These are phyloP conservation scores for Paxillus rubicundulus DNA, from an alignment of 768 basidiomycete genomes.

Conservation along the genomic window DNA sequence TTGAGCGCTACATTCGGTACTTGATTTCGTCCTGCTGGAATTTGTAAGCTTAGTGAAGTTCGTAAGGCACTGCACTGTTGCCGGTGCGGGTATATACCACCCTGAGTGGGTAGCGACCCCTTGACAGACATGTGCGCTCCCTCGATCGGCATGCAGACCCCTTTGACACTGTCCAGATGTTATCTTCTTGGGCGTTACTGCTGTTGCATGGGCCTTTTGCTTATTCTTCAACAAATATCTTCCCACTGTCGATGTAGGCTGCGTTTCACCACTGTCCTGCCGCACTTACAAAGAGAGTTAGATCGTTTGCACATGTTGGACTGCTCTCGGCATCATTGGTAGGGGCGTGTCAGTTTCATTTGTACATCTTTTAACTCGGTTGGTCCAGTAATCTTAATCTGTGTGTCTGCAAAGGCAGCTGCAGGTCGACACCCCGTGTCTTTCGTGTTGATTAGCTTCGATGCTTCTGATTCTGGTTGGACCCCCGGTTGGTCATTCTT, in stretches of 20 bases:
- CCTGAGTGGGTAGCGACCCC: slow-evolving; percentile 56
- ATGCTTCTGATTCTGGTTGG: slow-evolving; percentile 66
- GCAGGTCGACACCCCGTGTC: slow-evolving; percentile 51
- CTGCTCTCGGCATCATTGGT: slow-evolving; percentile 55
- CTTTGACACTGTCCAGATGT: slow-evolving; percentile 37
- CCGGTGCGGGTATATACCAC: slow-evolving; percentile 55
- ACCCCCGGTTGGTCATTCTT: slow-evolving; percentile 68
- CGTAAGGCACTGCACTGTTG: slow-evolving; percentile 55
- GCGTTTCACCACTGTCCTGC: not conserved
- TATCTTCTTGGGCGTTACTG: slow-evolving; percentile 54
- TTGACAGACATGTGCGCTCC: slow-evolving; percentile 57
- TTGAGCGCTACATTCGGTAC: slow-evolving; percentile 61
- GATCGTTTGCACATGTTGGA: slow-evolving; percentile 63
- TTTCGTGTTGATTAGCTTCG: slow-evolving; percentile 58
- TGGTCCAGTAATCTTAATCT: slow-evolving; percentile 51
- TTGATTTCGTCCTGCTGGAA: not conserved
- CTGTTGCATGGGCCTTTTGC: slow-evolving; percentile 48
- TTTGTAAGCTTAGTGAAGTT: not conserved
- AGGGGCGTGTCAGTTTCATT: not conserved
- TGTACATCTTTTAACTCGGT: slow-evolving; percentile 11
- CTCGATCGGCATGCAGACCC: not conserved
- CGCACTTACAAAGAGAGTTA: slow-evolving; percentile 23
- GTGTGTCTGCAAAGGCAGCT: slow-evolving; percentile 55
- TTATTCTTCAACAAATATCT: slow-evolving; percentile 54
- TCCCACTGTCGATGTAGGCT: slow-evolving; percentile 46